phyloP scores from a whole-genome alignment of 495 filamentous ascomycete genomes.

The Tetracladium setigerum region DNA sequence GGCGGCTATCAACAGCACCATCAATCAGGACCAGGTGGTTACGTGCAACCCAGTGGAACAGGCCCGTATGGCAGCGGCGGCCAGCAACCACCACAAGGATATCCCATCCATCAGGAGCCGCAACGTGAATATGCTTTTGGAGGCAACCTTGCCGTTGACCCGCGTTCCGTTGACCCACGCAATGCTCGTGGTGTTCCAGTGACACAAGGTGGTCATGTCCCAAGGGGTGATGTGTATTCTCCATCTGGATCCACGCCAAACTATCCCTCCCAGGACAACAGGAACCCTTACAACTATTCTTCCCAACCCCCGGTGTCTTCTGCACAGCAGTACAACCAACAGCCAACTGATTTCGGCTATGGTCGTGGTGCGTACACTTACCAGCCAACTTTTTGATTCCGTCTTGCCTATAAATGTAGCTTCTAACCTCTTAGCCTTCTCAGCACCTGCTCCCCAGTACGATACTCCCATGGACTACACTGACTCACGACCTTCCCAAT shows the following conservation, averaged over 20 bases:
- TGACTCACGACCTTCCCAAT: neutral
- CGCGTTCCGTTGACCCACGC: neutral
- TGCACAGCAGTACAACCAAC: conserved; percentile 23
- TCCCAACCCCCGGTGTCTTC: conserved; percentile 22
- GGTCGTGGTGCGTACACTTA: conserved; percentile 43
- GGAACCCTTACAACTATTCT: conserved; percentile 27
- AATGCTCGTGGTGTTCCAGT: conserved; percentile 1
- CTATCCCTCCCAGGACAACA: conserved; percentile 13
- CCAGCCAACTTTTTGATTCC: conserved; percentile 4
- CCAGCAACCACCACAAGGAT: conserved; percentile 7
- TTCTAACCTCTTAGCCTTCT: conserved; percentile 20
- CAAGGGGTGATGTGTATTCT: conserved; percentile 5
- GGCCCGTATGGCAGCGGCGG: neutral
- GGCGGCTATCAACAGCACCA: conserved; percentile 8
- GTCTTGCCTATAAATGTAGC: conserved; percentile 3
- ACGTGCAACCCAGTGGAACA: conserved; percentile 9
- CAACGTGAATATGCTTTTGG: conserved; percentile 7
- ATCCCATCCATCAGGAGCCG: conserved; percentile 6
- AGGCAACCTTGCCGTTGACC: conserved; percentile 10
- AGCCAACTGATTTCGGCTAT: conserved; percentile 38
- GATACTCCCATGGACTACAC: too few species aligned
- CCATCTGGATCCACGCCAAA: conserved; percentile 3
- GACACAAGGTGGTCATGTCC: conserved; percentile 3
- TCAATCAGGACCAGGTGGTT: conserved; percentile 1
- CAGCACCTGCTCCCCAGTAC: neutral